Evolutionary conservation across 352 stramenopile genomes (phyloP), one percentile per base, ranked within the genome.

Genomic region (Globisporangium paddicum): DNA sequence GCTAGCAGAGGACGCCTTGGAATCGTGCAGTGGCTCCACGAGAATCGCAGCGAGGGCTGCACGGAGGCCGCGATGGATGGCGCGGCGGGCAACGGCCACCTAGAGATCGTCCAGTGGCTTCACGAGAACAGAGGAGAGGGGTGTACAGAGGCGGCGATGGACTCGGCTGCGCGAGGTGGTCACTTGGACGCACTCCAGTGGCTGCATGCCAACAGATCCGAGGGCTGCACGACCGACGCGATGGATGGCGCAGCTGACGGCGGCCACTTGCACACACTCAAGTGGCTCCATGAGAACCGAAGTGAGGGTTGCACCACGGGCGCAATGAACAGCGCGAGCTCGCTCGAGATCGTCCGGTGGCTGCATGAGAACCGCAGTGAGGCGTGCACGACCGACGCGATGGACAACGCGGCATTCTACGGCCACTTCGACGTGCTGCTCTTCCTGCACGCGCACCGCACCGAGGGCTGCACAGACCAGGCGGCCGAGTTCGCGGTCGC

Each of bases 71-170:
- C 58, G 16, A 52, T 64, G 58, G 58, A 60, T 38, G 18, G 19
- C 8, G 58, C 51, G 9, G 50, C 58, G 13, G 46, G 46, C 23
- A 42, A 49, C 7, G 58, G 58, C 2, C 50, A 58, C 28, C 37
- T 65, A 41, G 8, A 41, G 3, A 71, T 80, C 21, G 64, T 82
- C 23, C 44, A 87, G 65, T 90, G 81, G 81, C 55, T 88, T 7
- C 75, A 89, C 44, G 49, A 63, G 16, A 51, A 35, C 25, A 16
- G 45, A 3, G 14, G 14, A 8, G 45, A 51, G 45, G 45, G 25
- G 8, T 84, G 75, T 54, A 87, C 79, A n/a, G 48, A 58, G 23
- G 26, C 38, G 42, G 58, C 58, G 32, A 63, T 64, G 58, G 51
- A 64, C 32, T 48, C 35, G 11, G 50, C 58, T 1, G 58, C 41